Conservation (phyloP, 1,284 basidiomycete species). For the Moesziomyces antarcticus region DNA sequence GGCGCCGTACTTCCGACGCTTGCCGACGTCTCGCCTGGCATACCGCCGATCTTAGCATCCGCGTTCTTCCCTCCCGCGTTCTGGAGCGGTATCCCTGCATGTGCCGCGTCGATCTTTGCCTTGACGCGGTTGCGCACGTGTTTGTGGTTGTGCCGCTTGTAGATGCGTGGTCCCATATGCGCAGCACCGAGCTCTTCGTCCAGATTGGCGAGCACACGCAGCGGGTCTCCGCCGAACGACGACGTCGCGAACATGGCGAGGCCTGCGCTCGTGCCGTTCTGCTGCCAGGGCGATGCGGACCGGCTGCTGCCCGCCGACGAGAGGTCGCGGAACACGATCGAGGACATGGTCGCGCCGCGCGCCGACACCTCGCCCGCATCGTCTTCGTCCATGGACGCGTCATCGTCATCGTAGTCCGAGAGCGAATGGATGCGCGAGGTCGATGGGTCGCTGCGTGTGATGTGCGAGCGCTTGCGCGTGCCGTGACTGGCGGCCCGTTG, state of each 20-base stretch:
- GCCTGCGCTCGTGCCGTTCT: constrained; percentile 27
- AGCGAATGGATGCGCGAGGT: constrained; percentile 26
- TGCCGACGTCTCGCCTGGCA: neutral
- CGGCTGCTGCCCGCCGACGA: constrained; percentile 23
- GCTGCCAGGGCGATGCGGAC: constrained; percentile 31
- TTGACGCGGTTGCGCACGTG: constrained; percentile 24
- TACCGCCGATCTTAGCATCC: neutral
- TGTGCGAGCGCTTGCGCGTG: constrained; percentile 30
- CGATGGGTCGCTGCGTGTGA: constrained; percentile 32
- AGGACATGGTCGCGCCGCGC: constrained; percentile 47
- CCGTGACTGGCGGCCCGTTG: constrained; percentile 33
- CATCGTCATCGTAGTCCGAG: constrained; percentile 22
- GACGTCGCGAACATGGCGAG: constrained; percentile 36
- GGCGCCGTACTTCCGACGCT: neutral
- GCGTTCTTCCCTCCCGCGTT: too few species aligned
- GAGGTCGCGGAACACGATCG: constrained; percentile 44
- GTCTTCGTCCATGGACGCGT: constrained; percentile 10
- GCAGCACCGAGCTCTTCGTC: constrained; percentile 44
- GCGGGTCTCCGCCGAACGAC: constrained; percentile 38
- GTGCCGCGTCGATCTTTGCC: constrained; percentile 30
- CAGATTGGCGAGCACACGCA: constrained; percentile 35
- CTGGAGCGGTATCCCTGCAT: neutral
- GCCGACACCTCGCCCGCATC: constrained; percentile 37
- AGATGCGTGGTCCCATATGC: constrained; percentile 49
- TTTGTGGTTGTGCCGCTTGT: constrained; percentile 41